Percentiles rank a stretch among this genome's conserved stretches.
Evolutionary conservation across 139 green algal genomes (phyloP).

Genomic region (Chlamydomonas schloesseri): DNA sequence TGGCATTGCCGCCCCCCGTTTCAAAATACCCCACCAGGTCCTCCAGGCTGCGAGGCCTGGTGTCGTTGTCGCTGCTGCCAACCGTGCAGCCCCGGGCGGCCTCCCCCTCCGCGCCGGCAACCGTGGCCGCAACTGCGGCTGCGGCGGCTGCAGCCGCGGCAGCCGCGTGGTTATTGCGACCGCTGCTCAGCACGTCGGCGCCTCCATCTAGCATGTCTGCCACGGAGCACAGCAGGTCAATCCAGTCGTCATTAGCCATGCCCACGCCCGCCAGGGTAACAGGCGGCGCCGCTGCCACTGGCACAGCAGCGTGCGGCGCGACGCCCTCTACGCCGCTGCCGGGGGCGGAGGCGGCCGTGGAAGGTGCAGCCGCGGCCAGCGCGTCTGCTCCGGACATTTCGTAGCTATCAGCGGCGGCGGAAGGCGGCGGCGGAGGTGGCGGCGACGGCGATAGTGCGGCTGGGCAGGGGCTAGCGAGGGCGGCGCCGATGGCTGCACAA

Average conservation of each 20-base stretch:
- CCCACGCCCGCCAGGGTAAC: not conserved
- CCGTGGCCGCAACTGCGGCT: no score
- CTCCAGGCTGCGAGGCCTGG: no score
- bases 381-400: not conserved
- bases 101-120: no score
- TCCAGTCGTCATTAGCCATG: not conserved
- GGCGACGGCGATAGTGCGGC: not conserved
- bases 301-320: no score
- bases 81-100: no score
- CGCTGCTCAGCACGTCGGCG: not conserved
- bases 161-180: no score
- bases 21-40: no score
- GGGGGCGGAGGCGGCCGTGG: not conserved
- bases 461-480: not conserved
- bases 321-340: not conserved
- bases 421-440: no score
- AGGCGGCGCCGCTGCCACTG: not conserved
- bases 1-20: no score
- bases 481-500: conserved; percentile 11
- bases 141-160: no score
- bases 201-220: conserved; percentile 2
- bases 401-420: not conserved
- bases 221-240: conserved; percentile 21
- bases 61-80: no score
- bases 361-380: not conserved